Conservation (phyloP, 208 protist genomes). For the Crithidia expoeki region DNA sequence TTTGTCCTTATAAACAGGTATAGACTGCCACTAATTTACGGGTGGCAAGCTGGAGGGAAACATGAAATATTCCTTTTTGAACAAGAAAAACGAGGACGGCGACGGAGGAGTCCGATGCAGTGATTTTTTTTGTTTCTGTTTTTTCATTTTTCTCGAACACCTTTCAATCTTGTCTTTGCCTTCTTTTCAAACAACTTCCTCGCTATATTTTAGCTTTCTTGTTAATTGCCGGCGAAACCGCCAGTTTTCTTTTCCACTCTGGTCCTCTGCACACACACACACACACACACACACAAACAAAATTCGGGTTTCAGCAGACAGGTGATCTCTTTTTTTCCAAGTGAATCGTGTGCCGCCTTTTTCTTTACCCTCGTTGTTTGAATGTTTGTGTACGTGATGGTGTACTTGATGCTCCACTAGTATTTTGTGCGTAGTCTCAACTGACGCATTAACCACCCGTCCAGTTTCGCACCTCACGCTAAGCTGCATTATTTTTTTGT, state of each 20-base stretch:
- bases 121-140: background rate
- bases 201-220: background rate
- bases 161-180: no score
- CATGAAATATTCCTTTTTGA: constrained; percentile 8
- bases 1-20: background rate
- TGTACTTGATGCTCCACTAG: background rate
- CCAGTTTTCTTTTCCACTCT: no score
- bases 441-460: background rate
- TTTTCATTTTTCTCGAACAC: constrained; percentile 7
- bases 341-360: background rate
- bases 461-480: background rate
- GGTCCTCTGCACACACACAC: no score
- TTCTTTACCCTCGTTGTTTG: background rate
- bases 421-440: background rate
- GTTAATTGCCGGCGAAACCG: no score
- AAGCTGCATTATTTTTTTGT: background rate
- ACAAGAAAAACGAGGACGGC: constrained; percentile 3
- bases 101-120: background rate
- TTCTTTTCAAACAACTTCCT: background rate
- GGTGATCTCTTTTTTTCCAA: background rate
- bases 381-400: background rate
- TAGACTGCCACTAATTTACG: no score
- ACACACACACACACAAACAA: no score
- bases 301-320: background rate
- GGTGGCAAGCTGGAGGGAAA: background rate